A percentile compares a stretch with the other conserved stretches of the same genome.
Conservation (phyloP, 2,329 filamentous ascomycete genomes). For the Rhinocladiella mackenziei region DNA sequence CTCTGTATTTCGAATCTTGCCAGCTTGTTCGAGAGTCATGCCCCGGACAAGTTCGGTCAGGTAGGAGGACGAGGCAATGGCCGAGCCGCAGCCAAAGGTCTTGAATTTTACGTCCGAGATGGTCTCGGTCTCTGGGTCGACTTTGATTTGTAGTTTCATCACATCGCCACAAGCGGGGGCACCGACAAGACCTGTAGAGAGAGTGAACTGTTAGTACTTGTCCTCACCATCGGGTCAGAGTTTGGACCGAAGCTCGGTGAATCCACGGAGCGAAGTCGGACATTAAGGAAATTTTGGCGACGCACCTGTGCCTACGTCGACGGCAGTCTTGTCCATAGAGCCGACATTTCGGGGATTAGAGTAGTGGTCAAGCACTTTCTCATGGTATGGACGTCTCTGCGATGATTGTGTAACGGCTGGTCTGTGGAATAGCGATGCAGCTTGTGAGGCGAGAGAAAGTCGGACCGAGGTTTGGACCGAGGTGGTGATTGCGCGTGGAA, state of each 20-base stretch:
- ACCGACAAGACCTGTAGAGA: constrained; percentile 68
- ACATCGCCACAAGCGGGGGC: constrained; percentile 90
- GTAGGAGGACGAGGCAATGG: constrained; percentile 92
- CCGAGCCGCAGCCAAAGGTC: constrained; percentile 91
- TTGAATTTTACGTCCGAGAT: constrained; percentile 97
- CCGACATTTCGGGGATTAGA: constrained; percentile 74
- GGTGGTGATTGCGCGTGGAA: constrained; percentile 51
- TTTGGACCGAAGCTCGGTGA: constrained; percentile 14
- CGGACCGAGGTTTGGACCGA: constrained; percentile 48
- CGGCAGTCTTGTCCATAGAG: constrained; percentile 72
- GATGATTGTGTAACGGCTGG: constrained; percentile 37
- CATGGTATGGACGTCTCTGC: constrained; percentile 54
- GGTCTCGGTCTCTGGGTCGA: constrained; percentile 80
- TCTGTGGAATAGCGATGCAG: constrained; percentile 43
- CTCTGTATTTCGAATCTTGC: constrained; percentile 91
- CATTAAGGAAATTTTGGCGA: constrained; percentile 2
- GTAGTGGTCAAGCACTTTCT: constrained; percentile 80
- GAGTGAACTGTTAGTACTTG: constrained; percentile 8
- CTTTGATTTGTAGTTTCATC: constrained; percentile 90
- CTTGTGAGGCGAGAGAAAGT: constrained; percentile 43
- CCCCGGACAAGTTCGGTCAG: constrained; percentile 90
- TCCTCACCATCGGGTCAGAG: neutral
- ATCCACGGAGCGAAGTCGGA: constrained; percentile 9
- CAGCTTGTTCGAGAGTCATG: constrained; percentile 93
- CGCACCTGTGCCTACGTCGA: constrained; percentile 68